Base-by-base conservation (phyloP, 2,329 filamentous ascomycete species). In the Trichoderma oligosporum region DNA sequence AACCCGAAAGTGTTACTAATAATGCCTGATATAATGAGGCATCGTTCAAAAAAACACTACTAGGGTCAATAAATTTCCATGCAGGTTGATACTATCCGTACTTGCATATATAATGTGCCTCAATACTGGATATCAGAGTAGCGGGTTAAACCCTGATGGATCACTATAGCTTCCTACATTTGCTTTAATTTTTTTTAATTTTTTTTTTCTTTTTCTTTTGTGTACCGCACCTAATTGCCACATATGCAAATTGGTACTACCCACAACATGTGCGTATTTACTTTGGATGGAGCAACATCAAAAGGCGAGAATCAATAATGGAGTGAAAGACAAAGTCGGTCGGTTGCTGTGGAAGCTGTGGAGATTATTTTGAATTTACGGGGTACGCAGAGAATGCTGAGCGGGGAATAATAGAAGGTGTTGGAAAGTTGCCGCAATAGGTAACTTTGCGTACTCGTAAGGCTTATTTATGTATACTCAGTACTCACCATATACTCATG, bases 291-390 rank as follows among this genome's bases (percentile, higher is more conserved):
- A 14, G 41, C 20, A 44, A 44, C n/a, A 25, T 11, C 5, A 31
- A 31, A 31, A 31, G 11, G 27, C 5, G 24, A 51, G 14, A 16
- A 27, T 8, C 14, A 38, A 38, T 24, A 4, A 48, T 20, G 18
- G 14, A 24, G 4, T 38, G 5, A 11, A 11, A 18, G 18, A 12
- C 18, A 49, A 45, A 42, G 48, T 22, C 45, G n/a, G n/a, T n/a
- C n/a, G n/a, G 61, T 64, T 64, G 61, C 61, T 38, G 41, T 59
- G 62, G 63, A 64, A 63, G 61, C 42, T 39, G 63, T 61, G 61
- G 63, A 51, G 60, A 27, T 18, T 39, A 39, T 61, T 57, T 44
- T 36, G 29, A 9, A 31, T 35, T 33, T 36, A 54, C 51, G 35
- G 29, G 27, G 51, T 9, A 42, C n/a, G 16, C 38, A 36, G 29